A percentile compares a stretch with the other conserved stretches of the same genome.
Evolutionary conservation across 2,329 filamentous ascomycete genomes (phyloP).

Genomic region (Chalaropsis thielavioides): DNA sequence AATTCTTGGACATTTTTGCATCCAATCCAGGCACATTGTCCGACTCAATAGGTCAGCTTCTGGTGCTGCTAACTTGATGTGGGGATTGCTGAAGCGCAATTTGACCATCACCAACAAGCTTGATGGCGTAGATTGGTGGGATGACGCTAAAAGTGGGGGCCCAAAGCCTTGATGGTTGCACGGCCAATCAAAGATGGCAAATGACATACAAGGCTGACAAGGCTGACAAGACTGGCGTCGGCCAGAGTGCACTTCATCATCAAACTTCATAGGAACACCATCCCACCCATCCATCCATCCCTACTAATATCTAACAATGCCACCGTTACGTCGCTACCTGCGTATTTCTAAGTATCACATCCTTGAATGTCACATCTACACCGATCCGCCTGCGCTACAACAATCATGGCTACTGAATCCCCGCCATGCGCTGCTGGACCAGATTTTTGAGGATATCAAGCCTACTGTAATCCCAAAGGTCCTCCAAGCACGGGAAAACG

Average conservation of each 20-base stretch:
- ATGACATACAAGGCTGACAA: conserved; percentile 14
- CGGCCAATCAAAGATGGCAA: conserved; percentile 7
- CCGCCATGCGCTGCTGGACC: conserved; percentile 59
- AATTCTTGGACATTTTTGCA: conserved; percentile 52
- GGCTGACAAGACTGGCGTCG: conserved; percentile 9
- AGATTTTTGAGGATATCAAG: conserved; percentile 71
- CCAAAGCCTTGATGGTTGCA: neutral
- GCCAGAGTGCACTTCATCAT: neutral
- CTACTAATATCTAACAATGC: conserved; percentile 43
- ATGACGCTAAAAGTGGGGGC: conserved; percentile 3
- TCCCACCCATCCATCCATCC: neutral
- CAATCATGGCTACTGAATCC: conserved; percentile 73
- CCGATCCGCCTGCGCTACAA: conserved; percentile 74
- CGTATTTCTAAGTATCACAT: conserved; percentile 87
- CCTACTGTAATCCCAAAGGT: conserved; percentile 83
- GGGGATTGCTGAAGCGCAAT: neutral
- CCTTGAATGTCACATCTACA: conserved; percentile 90
- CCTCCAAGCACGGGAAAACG: conserved; percentile 57
- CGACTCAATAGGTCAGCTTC: neutral
- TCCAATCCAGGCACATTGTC: conserved; percentile 47
- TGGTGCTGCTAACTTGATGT: neutral
- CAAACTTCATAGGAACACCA: neutral
- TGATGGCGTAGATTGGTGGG: neutral
- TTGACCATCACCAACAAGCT: neutral
- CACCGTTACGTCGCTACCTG: conserved; percentile 75